Percentiles rank a stretch among this genome's conserved stretches.
Conservation (phyloP, 2,329 filamentous ascomycete genomes). For the Fusarium sp. region DNA sequence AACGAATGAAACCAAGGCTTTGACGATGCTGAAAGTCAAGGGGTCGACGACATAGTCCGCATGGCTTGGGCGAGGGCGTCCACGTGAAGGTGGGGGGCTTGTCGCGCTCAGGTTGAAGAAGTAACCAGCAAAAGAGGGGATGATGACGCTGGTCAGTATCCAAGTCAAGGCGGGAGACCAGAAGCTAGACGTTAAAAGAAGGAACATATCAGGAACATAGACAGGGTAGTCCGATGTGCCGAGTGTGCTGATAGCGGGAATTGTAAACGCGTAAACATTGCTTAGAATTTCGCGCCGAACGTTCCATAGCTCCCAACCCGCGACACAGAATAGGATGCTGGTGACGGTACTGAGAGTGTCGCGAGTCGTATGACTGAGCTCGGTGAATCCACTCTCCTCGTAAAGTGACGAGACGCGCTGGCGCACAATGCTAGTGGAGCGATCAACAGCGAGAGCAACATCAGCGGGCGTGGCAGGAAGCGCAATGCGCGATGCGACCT, state of each 20-base stretch:
- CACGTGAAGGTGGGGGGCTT: constrained; percentile 53
- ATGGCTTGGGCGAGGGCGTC: constrained; percentile 51
- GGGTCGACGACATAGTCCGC: constrained; percentile 78
- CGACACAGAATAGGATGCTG: constrained; percentile 74
- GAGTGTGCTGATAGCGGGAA: constrained; percentile 69
- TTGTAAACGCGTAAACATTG: constrained; percentile 76
- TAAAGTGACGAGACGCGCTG: constrained; percentile 72
- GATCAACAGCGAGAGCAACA: constrained; percentile 80
- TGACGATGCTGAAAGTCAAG: constrained; percentile 88
- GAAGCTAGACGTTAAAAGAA: constrained; percentile 79
- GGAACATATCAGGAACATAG: constrained; percentile 81
- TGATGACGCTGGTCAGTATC: constrained; percentile 74
- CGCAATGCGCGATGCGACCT: constrained; percentile 69
- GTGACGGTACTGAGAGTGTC: constrained; percentile 77
- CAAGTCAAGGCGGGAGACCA: constrained; percentile 86
- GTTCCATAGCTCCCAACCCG: constrained; percentile 75
- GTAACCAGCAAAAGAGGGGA: constrained; percentile 80
- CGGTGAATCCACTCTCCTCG: constrained; percentile 72
- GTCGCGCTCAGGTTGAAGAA: constrained; percentile 86
- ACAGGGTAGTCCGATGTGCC: constrained; percentile 69
- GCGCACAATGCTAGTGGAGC: constrained; percentile 72
- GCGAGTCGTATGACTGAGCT: constrained; percentile 72
- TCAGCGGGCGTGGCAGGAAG: constrained; percentile 83
- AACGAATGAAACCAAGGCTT: constrained; percentile 83
- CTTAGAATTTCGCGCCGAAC: constrained; percentile 77